Base-by-base conservation (phyloP, 2,329 filamentous ascomycete species). In the Aspergillus tamarii region DNA sequence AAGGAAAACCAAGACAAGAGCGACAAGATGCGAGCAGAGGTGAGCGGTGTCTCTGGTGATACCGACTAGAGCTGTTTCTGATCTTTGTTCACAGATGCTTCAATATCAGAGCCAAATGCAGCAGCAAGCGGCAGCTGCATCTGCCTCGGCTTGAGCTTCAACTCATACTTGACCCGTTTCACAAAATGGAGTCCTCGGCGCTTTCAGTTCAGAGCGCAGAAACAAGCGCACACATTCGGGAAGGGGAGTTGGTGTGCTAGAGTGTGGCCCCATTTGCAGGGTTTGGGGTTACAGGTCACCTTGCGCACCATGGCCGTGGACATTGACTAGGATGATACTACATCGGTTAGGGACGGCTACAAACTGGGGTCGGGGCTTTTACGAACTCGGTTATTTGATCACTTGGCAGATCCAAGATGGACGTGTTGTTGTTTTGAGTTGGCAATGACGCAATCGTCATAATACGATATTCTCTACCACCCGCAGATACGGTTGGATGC, bases 11-110 rank as follows among this genome's bases (percentile, higher is more conserved):
- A 91, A 70, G 84, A 86, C 30, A 87, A 87, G 77, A 87, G 86
- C 64, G 88, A 92, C 72, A 84, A 83, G 65, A 86, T 88, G 74
- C 89, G 89, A 74, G 81, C 84, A 67, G 87, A 91, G 81, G 87
- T 90, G 76, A 72, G 82, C 69, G 28, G 23, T 28, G 9, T 32
- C 28, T 64, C 28, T 43, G 34, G 16, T 28, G 28, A 41, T 34
- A 19, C 14, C n/a, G 12, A 53, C 54, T 16, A 21, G 41, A 4
- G 48, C 21, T 39, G 21, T 46, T 60, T 59, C 69, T 76, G 46
- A 76, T 55, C 4, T 9, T 46, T 28, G 57, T 19, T 23, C 58
- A 41, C 61, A 81, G 78, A 73, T 80, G 54, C 70, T 80, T 36
- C 76, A 79, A 70, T 71, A 78, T 63, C 79, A 81, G 67, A 75